Evolutionary conservation across 2,329 filamentous ascomycete species (phyloP).

Genomic region (Sphaerulina vaccinii): DNA sequence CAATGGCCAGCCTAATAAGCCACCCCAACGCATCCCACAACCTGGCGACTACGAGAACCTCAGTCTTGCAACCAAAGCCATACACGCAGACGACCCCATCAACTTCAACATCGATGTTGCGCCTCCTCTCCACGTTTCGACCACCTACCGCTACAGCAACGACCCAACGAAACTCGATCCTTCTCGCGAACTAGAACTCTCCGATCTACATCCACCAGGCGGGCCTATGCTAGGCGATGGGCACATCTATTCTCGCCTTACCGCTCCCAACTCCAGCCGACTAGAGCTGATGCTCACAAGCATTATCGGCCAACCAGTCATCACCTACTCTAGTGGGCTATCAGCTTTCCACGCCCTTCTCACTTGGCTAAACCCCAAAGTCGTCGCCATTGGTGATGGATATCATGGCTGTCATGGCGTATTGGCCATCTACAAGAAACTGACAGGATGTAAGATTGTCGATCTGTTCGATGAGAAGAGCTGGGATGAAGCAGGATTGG

Average conservation of each 20-base stretch:
- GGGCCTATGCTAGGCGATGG: constrained; percentile 53
- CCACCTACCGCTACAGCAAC: constrained; percentile 78
- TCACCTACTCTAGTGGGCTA: constrained; percentile 83
- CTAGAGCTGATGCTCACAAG: constrained; percentile 78
- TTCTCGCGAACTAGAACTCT: constrained; percentile 28
- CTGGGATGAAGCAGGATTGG: constrained; percentile 63
- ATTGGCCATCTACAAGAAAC: constrained; percentile 67
- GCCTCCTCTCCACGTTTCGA: constrained; percentile 85
- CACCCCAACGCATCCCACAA: constrained; percentile 20
- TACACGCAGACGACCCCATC: constrained; percentile 40
- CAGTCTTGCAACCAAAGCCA: constrained; percentile 34
- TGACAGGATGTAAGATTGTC: constrained; percentile 72
- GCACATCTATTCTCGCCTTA: constrained; percentile 81
- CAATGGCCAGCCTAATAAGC: constrained; percentile 27
- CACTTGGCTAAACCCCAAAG: constrained; percentile 77
- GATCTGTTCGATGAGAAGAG: constrained; percentile 54
- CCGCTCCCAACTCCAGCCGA: constrained; percentile 75
- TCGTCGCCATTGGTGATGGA: constrained; percentile 76
- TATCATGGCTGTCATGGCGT: constrained; percentile 96
- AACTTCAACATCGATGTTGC: constrained; percentile 65
- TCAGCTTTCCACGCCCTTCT: constrained; percentile 85
- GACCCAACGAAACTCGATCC: constrained; percentile 64
- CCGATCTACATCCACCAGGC: constrained; percentile 30
- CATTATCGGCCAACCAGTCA: constrained; percentile 65
- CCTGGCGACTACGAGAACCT: constrained; percentile 18